phyloP scores from a whole-genome alignment of 495 filamentous ascomycete genomes.

The Annulohypoxylon nitens region DNA sequence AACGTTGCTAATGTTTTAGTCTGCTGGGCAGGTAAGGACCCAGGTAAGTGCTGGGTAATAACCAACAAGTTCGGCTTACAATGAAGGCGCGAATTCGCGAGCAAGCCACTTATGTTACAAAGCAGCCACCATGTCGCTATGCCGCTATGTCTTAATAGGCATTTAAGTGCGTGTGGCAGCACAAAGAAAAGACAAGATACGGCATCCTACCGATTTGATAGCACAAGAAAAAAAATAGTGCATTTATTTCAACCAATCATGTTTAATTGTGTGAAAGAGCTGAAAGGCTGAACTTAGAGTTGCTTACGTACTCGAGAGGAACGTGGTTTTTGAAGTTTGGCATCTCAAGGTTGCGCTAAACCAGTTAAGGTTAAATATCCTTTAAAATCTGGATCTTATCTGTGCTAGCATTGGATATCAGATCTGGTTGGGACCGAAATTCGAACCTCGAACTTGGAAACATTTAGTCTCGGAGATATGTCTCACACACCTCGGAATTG shows the following conservation, averaged over 20 bases:
- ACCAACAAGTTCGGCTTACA: constrained; percentile 13
- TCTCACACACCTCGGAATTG: constrained; percentile 13
- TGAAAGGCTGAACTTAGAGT: background rate
- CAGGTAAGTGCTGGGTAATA: background rate
- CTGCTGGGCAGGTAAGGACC: too few species aligned
- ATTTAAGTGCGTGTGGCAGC: constrained; percentile 6
- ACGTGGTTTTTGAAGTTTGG: background rate
- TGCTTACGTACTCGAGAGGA: background rate
- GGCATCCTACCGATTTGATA: background rate
- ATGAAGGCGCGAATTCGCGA: constrained; percentile 27
- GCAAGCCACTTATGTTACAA: constrained; percentile 13
- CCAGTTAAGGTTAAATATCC: background rate
- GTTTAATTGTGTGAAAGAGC: background rate
- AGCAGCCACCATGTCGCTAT: background rate
- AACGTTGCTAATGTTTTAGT: too few species aligned
- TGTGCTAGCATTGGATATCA: background rate
- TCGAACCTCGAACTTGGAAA: background rate
- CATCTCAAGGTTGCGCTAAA: constrained; percentile 2
- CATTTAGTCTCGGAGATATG: constrained; percentile 22
- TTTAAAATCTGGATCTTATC: constrained; percentile 22
- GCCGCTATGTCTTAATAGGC: background rate
- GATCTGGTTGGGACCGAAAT: constrained; percentile 9
- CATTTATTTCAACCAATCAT: background rate
- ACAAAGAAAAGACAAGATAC: background rate
- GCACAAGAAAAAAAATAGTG: background rate